These are phyloP conservation scores for Parathielavia appendiculata DNA, from an alignment of 495 filamentous ascomycete genomes.

Conservation along the genomic window DNA sequence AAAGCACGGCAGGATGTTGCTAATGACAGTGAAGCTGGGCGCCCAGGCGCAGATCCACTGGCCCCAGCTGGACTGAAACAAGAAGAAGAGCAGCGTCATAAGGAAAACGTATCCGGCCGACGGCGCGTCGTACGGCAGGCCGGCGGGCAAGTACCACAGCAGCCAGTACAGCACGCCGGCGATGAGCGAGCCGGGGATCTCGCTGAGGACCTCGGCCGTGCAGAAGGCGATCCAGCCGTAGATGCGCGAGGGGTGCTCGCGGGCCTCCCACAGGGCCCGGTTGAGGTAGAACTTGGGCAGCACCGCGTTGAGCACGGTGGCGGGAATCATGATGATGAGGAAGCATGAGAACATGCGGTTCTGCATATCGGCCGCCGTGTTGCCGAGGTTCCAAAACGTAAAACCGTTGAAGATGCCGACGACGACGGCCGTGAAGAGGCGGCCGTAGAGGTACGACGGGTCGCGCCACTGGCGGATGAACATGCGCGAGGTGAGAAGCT, in stretches of 20 bases:
- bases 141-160: constrained; percentile 75
- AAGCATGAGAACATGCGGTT: constrained; percentile 76
- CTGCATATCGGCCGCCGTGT: constrained; percentile 65
- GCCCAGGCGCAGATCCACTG: constrained; percentile 84
- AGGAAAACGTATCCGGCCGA: constrained; percentile 77
- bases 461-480: constrained; percentile 78
- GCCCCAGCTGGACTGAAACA: constrained; percentile 73
- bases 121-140: constrained; percentile 58
- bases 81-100: constrained; percentile 75
- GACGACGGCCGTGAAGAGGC: constrained; percentile 49
- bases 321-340: constrained; percentile 67
- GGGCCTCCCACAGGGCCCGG: constrained; percentile 66
- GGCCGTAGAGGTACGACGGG: constrained; percentile 68
- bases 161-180: constrained; percentile 63
- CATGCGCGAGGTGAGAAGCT: constrained; percentile 53
- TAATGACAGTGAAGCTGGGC: constrained; percentile 73
- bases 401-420: constrained; percentile 76
- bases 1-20: constrained; percentile 70
- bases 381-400: constrained; percentile 73
- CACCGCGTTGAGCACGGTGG: constrained; percentile 66
- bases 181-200: constrained; percentile 68
- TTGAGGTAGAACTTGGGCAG: constrained; percentile 80
- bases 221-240: constrained; percentile 82
- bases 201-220: constrained; percentile 68
- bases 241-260: constrained; percentile 71